Evolutionary conservation across 2,329 filamentous ascomycete genomes (phyloP), one percentile per base, ranked within the genome.

Genomic region (Lasiodiplodia sp.): DNA sequence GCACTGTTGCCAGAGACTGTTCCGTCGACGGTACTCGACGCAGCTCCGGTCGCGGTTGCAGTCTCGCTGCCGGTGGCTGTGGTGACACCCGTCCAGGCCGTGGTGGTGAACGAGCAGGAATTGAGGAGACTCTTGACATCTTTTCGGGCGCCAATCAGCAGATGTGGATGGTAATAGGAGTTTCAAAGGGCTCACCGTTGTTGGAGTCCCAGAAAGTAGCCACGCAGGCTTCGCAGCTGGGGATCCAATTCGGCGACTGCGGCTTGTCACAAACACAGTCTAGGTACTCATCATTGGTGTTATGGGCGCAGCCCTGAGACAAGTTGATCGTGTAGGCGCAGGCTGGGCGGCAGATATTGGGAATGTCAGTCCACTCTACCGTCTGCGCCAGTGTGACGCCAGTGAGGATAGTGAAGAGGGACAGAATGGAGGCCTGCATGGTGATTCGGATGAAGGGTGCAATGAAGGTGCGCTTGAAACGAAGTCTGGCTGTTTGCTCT

Each of bases 321-420:
- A 53, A 14, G 51, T 53, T 53, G 51, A 53, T 53, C 14, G 51
- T 28, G 51, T 53, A 53, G 51, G 51, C 51, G 51, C 51, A 53
- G 10, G 51, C 51, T 5, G 51, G 51, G 6, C 51, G 51, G 21
- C 51, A 53, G 51, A 53, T 53, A 25, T 53, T 53, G 51, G 51
- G 51, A 11, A 53, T n/a, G 23, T 25, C 21, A 4, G 51, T 31
- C 51, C 51, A 53, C 28, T 53, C 21, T 7, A 53, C 51, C 6
- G 51, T 53, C 23, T 53, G 51, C 0, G 51, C 51, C 51, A 31
- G n/a, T 14, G 51, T 16, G 14, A 25, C 28, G n/a, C 23, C 23
- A 25, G 51, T 23, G 23, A 53, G 51, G 51, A 53, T 4, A 25
- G 28, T 28, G 3, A 25, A 25, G 6, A 25, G 4, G n/a, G 51